Percentiles rank a stretch among this genome's conserved stretches.
Evolutionary conservation across 176 grass and related monocot species (phyloP).

Genomic region (Paspalum notatum): DNA sequence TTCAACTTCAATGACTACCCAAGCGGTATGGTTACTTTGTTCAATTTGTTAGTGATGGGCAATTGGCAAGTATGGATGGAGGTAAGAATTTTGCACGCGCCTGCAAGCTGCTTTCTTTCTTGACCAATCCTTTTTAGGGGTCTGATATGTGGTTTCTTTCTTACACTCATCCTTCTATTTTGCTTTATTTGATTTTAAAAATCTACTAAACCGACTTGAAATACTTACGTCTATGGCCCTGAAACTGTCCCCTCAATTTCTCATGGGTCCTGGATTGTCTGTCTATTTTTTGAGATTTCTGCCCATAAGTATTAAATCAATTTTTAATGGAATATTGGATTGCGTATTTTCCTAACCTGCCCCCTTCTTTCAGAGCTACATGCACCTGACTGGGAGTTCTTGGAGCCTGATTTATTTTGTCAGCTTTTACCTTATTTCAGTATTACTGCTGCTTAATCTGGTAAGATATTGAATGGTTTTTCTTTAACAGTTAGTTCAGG

Average conservation of each 20-base stretch:
- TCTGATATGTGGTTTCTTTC: not conserved
- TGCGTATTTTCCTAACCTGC: slow-evolving; percentile 30
- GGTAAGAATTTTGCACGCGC: slow-evolving; percentile 42
- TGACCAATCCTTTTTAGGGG: slow-evolving; percentile 8
- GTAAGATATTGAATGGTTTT: slow-evolving; percentile 49
- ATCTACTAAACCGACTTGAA: slow-evolving; percentile 16
- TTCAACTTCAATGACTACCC: slow-evolving; percentile 99
- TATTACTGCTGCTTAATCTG: slow-evolving; percentile 94
- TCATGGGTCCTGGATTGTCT: not conserved
- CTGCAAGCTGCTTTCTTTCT: not conserved
- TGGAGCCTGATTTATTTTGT: slow-evolving; percentile 93
- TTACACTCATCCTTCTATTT: not conserved
- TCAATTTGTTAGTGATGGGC: slow-evolving; percentile 95
- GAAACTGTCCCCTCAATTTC: not conserved
- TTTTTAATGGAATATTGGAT: slow-evolving; percentile 25
- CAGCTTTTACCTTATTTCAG: slow-evolving; percentile 94
- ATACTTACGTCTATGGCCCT: not conserved
- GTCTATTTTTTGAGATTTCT: slow-evolving; percentile 21
- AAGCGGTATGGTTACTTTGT: slow-evolving; percentile 96
- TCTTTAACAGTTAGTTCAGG: not conserved
- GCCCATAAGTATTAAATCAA: not conserved
- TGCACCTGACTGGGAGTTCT: slow-evolving; percentile 81
- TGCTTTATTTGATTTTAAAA: not conserved
- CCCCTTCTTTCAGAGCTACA: slow-evolving; percentile 76
- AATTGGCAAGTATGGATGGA: slow-evolving; percentile 98